Evolutionary conservation across 345 rosid genomes (phyloP).

Genomic region (Aurinia saxatilis): DNA sequence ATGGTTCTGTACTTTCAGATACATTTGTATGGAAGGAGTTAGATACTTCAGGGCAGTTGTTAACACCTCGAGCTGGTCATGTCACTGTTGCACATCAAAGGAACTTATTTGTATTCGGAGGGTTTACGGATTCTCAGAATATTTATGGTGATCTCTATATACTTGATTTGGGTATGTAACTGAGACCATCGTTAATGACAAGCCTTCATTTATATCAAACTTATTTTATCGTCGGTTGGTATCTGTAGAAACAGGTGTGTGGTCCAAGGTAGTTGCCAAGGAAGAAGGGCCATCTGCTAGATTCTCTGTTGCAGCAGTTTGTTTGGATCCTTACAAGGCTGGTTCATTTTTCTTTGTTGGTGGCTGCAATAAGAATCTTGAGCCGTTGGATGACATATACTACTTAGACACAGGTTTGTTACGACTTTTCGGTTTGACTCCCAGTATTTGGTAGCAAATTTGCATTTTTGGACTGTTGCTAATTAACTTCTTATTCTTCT

Average conservation of each 20-base stretch:
- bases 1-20: conserved; percentile 36
- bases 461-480: background rate
- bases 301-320: conserved; percentile 78
- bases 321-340: conserved; percentile 66
- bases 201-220: background rate
- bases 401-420: conserved; percentile 71
- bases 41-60: conserved; percentile 53
- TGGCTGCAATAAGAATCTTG: conserved; percentile 90
- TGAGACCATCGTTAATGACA: background rate
- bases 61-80: conserved; percentile 96
- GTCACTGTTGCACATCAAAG: conserved; percentile 70
- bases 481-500: background rate
- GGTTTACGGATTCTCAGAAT: conserved; percentile 78
- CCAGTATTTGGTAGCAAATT: background rate
- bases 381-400: conserved; percentile 85
- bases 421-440: background rate
- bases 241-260: conserved; percentile 61
- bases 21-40: conserved; percentile 79
- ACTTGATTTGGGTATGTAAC: conserved; percentile 80
- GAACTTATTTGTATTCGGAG: conserved; percentile 86
- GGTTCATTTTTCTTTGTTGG: conserved; percentile 71
- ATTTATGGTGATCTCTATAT: conserved; percentile 67
- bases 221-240: background rate
- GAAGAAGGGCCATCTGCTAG: conserved; percentile 87
- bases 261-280: conserved; percentile 60